Percentiles rank a stretch among this genome's conserved stretches.
Conservation (phyloP, 179 eudicot species). For the Silene noctiflora region DNA sequence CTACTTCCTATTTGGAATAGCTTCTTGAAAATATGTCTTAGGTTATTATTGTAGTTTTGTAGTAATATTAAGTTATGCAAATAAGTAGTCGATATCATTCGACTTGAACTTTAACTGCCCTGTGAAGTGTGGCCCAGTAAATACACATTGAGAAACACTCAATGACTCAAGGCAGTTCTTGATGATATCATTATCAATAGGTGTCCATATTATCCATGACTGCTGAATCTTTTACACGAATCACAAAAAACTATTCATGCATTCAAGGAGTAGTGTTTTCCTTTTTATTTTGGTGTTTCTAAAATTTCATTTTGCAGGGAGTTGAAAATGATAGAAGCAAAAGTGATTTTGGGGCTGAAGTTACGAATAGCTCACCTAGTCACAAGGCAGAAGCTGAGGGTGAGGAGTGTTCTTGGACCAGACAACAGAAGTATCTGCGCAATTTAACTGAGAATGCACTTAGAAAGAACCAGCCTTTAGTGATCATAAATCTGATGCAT, state of each 20-base stretch:
- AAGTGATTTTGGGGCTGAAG: slow-evolving; percentile 28
- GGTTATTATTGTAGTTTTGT: neutral
- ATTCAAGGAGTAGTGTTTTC: slow-evolving; percentile 6
- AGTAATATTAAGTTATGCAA: neutral
- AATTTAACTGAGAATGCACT: slow-evolving; percentile 77
- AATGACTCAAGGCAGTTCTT: neutral
- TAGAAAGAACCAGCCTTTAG: slow-evolving; percentile 66
- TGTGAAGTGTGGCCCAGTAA: neutral
- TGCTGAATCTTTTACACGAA: neutral
- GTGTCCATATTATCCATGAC: neutral
- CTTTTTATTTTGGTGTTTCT: neutral
- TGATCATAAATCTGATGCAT: slow-evolving; percentile 66
- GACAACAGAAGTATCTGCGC: slow-evolving; percentile 57
- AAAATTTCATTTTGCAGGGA: slow-evolving; percentile 45
- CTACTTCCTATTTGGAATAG: neutral
- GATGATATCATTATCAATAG: neutral
- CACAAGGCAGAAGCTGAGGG: slow-evolving; percentile 37
- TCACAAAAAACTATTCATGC: neutral
- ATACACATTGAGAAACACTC: neutral
- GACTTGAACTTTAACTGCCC: neutral
- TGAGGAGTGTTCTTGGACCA: slow-evolving; percentile 52
- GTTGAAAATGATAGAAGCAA: slow-evolving; percentile 59
- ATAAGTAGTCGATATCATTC: neutral
- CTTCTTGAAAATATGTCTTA: too few species aligned
- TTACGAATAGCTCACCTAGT: slow-evolving; percentile 29